Evolutionary conservation across 148 eudicot species (phyloP), one percentile per base, ranked within the genome.

Genomic region (Salicornia ramosissima): DNA sequence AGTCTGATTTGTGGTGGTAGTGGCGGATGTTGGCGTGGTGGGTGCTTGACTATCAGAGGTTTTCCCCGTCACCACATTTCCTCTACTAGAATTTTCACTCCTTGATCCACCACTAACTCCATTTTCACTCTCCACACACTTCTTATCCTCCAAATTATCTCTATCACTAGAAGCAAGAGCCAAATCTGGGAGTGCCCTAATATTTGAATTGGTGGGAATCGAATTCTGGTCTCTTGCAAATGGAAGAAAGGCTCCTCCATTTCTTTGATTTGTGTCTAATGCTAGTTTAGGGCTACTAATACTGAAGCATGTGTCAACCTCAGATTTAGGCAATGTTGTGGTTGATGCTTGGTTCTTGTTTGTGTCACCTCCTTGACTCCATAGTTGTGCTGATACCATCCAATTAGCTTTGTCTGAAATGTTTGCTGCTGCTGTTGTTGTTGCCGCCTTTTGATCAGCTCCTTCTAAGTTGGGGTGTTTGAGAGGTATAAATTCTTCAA

Each of bases 311-410:
- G 3, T 22, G 15, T 87, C 86, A 14, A 77, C 61, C 73, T 89
- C 88, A 14, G 51, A 9, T 68, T 80, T 80, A 47, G 83, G 81
- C 58, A 85, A 69, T 56, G 67, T 67, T 42, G 72, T 47, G 5
- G 72, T 21, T 19, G 26, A 26, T 3, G 8, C 40, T 42, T 56
- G 86, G 33, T 76, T 80, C 19, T 78, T 79, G 24, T 65, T 74
- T 65, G 42, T 83, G 46, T 80, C 86, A 52, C 82, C 67, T 65
- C 86, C 78, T 76, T 79, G 95, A 74, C 91, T 88, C 92, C 97
- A 94, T 53, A 94, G 86, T 67, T 87, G 99, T 19, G 96, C 93
- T 4, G 96, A 87, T 19, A 90, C 83, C 99, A 94, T 91, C 99
- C 99, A 94, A 54, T 82, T 91, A 12, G 93, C 88, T 78, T 86